Conservation (phyloP, 2,329 filamentous ascomycete species). For the Aspergillus chevalieri region DNA sequence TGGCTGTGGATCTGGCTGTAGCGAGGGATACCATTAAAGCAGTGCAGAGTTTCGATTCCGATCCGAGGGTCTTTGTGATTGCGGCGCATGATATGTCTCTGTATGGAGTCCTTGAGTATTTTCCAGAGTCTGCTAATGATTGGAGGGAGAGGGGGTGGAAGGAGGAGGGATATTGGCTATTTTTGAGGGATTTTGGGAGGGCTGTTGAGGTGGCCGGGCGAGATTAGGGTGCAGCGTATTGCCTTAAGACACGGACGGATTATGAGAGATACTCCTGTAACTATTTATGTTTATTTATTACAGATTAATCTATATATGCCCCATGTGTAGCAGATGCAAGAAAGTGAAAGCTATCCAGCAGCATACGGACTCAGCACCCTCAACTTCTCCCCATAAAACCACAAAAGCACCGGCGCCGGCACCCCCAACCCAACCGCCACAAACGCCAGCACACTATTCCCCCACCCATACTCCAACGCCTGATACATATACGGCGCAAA, state of each 20-base stretch:
- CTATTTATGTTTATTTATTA: not conserved
- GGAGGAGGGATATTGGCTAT: conserved; percentile 17
- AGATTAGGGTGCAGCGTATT: not conserved
- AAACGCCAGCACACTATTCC: conserved; percentile 31
- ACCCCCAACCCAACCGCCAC: conserved; percentile 30
- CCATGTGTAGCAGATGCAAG: too few species aligned
- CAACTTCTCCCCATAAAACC: conserved; percentile 45
- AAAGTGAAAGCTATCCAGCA: conserved; percentile 22
- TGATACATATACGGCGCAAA: conserved; percentile 29
- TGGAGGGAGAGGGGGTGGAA: conserved; percentile 24
- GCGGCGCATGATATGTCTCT: conserved; percentile 12
- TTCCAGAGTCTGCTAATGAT: conserved; percentile 21
- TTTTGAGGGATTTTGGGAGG: conserved; percentile 11
- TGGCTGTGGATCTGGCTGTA: not conserved
- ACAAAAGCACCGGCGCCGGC: conserved; percentile 47
- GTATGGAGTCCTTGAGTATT: conserved; percentile 18
- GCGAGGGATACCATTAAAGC: not conserved
- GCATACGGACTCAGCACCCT: conserved; percentile 46
- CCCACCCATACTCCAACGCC: conserved; percentile 25
- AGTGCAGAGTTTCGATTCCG: conserved; percentile 3
- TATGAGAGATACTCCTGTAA: not conserved
- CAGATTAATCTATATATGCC: not conserved
- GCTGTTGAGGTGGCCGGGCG: not conserved
- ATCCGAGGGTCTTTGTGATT: conserved; percentile 4
- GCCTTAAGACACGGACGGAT: too few species aligned